Percentiles rank a stretch among this genome's conserved stretches.
Conservation (phyloP, 2,329 filamentous ascomycete species). For the Cryphonectria parasitica region DNA sequence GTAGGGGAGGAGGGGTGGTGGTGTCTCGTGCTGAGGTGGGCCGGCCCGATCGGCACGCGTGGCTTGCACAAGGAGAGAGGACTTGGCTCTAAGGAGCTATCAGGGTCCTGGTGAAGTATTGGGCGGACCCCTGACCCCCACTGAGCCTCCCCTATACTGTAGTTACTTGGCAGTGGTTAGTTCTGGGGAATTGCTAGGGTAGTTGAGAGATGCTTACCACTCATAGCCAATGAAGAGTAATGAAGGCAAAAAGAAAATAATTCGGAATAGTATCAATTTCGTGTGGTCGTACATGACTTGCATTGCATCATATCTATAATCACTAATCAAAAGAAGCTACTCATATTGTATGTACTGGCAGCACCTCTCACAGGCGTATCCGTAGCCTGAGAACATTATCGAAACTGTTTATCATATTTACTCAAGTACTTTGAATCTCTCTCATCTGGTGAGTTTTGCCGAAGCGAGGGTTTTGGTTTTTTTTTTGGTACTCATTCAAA, state of each 20-base stretch:
- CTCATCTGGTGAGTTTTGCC: no score
- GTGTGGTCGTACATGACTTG: not conserved
- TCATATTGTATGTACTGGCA: no score
- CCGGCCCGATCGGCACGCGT: conserved; percentile 7
- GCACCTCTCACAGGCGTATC: no score
- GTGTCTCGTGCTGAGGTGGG: not conserved
- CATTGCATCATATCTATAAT: not conserved
- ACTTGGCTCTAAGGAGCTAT: conserved; percentile 10
- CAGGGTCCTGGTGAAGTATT: conserved; percentile 1
- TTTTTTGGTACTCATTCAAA: no score
- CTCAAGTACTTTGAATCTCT: no score
- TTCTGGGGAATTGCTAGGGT: not conserved
- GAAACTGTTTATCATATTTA: no score
- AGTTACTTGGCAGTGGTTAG: not conserved
- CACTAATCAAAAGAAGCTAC: no score
- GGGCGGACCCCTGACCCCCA: not conserved
- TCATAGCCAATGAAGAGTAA: not conserved
- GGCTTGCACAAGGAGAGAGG: conserved; percentile 8
- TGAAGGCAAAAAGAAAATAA: not conserved
- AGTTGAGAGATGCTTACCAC: not conserved
- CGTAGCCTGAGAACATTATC: no score
- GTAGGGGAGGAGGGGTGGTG: not conserved
- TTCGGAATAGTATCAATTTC: not conserved
- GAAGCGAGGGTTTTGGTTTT: no score
- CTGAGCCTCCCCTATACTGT: not conserved